A percentile compares a stretch with the other conserved stretches of the same genome.
Conservation (phyloP, 768 basidiomycete genomes). For the Podaxis sp. region DNA sequence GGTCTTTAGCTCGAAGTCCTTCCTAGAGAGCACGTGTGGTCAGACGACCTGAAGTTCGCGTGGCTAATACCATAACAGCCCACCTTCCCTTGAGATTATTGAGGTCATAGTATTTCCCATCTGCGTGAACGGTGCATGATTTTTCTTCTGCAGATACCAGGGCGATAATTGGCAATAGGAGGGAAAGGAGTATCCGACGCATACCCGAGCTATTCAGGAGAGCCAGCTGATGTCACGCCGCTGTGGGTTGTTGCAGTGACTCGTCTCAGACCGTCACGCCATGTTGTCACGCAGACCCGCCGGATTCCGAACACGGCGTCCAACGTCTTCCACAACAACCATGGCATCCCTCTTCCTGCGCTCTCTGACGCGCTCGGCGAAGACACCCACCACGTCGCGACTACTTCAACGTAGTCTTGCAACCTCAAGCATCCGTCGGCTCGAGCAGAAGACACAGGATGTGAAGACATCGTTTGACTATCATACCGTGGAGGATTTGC, state of each 20-base stretch:
- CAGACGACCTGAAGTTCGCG: slow-evolving; percentile 14
- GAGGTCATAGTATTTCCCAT: slow-evolving; percentile 66
- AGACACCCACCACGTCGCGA: slow-evolving; percentile 27
- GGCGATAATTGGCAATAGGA: slow-evolving; percentile 12
- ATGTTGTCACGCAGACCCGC: slow-evolving; percentile 32
- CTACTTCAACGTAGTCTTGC: slow-evolving; percentile 37
- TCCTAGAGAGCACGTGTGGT: slow-evolving; percentile 39
- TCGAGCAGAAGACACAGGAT: slow-evolving; percentile 30
- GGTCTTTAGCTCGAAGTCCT: slow-evolving; percentile 60
- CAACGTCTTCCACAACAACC: slow-evolving; percentile 31
- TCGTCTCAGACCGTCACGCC: not conserved
- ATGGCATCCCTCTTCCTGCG: slow-evolving; percentile 73
- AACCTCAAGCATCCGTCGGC: slow-evolving; percentile 29
- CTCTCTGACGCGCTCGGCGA: slow-evolving; percentile 52
- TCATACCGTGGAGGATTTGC: slow-evolving; percentile 82
- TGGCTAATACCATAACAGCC: slow-evolving; percentile 18
- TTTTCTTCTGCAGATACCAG: slow-evolving; percentile 41
- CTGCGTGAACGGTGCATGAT: slow-evolving; percentile 59
- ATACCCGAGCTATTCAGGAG: slow-evolving; percentile 2
- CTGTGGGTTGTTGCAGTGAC: not conserved
- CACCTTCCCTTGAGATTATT: slow-evolving; percentile 61
- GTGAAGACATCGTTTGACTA: slow-evolving; percentile 53
- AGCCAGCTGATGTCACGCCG: slow-evolving; percentile 15
- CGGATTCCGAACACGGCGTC: slow-evolving; percentile 32
- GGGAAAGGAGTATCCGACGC: slow-evolving; percentile 8